These are phyloP conservation scores for Colletotrichum lentis DNA, from an alignment of 2,329 filamentous ascomycete genomes.

Conservation along the genomic window DNA sequence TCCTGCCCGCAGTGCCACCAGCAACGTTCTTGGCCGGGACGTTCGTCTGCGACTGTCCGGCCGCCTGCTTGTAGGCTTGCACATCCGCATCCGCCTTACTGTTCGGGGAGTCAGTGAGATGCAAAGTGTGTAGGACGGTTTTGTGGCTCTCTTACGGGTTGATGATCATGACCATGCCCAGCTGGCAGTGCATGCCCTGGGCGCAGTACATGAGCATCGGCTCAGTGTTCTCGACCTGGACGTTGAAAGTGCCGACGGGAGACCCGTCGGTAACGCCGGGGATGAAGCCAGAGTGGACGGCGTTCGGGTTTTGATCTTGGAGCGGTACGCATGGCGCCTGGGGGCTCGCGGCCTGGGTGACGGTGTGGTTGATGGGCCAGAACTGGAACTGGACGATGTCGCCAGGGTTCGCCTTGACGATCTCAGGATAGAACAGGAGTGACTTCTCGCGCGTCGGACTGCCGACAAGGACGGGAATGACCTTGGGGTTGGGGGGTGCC, in stretches of 20 bases:
- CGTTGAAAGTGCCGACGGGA: constrained; percentile 55
- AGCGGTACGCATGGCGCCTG: constrained; percentile 57
- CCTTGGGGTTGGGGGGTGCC: constrained; percentile 32
- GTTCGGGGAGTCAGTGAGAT: not conserved
- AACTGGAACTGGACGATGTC: constrained; percentile 56
- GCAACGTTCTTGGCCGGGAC: constrained; percentile 32
- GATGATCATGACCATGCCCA: constrained; percentile 60
- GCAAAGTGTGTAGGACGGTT: not conserved
- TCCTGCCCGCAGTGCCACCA: constrained; percentile 20
- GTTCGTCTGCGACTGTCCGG: constrained; percentile 15
- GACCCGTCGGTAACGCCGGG: constrained; percentile 48
- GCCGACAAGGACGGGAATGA: constrained; percentile 64
- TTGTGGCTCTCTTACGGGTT: constrained; percentile 54
- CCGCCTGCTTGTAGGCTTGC: constrained; percentile 21
- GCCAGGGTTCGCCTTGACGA: constrained; percentile 46
- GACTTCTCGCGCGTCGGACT: constrained; percentile 54
- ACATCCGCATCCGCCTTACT: constrained; percentile 34
- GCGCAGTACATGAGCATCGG: constrained; percentile 62
- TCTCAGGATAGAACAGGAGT: constrained; percentile 56
- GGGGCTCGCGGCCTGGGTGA: constrained; percentile 51
- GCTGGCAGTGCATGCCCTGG: constrained; percentile 57
- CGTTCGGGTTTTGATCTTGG: constrained; percentile 45
- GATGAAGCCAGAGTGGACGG: constrained; percentile 53
- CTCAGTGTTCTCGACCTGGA: constrained; percentile 54
- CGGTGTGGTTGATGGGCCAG: constrained; percentile 53